Percentiles rank a stretch among this genome's conserved stretches.
Conservation (phyloP, 2,329 filamentous ascomycete species). For the Nannizzia gypsea region DNA sequence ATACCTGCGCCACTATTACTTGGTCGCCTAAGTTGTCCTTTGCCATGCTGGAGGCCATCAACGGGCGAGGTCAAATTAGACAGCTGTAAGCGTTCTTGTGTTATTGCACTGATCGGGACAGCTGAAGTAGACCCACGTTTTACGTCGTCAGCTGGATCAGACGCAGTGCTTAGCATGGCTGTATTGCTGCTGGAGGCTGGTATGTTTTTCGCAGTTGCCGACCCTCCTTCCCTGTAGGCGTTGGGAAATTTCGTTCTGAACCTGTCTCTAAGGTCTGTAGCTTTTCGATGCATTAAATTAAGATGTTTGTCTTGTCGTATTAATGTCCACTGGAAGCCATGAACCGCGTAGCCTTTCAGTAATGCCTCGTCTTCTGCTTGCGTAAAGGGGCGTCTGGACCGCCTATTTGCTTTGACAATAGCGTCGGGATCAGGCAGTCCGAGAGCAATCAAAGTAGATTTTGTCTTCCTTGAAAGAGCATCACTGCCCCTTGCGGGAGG, state of each 20-base stretch:
- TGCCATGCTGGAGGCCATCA: not conserved
- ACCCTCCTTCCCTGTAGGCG: constrained; percentile 40
- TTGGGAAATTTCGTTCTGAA: constrained; percentile 50
- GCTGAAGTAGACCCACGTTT: not conserved
- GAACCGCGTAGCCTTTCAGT: constrained; percentile 45
- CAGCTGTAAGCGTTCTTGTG: not conserved
- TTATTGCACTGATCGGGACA: not conserved
- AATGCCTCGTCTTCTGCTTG: constrained; percentile 47
- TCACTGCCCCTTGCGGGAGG: constrained; percentile 17
- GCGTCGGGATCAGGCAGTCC: constrained; percentile 41
- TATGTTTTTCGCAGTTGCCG: constrained; percentile 25
- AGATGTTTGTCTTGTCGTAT: constrained; percentile 46
- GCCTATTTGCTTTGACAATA: constrained; percentile 37
- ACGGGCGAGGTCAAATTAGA: not conserved
- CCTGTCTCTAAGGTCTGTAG: constrained; percentile 50
- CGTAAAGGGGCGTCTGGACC: constrained; percentile 46
- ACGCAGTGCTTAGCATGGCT: not conserved
- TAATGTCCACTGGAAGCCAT: constrained; percentile 49
- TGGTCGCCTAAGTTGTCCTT: not conserved
- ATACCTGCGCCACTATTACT: not conserved
- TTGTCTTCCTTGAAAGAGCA: constrained; percentile 23
- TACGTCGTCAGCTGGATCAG: not conserved
- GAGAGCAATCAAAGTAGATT: constrained; percentile 27
- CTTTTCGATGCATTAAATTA: constrained; percentile 40
- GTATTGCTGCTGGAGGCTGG: constrained; percentile 4